Percentiles rank a stretch among this genome's conserved stretches.
phyloP scores from a whole-genome alignment of 2,329 filamentous ascomycete genomes.

The Cladophialophora psammophila region DNA sequence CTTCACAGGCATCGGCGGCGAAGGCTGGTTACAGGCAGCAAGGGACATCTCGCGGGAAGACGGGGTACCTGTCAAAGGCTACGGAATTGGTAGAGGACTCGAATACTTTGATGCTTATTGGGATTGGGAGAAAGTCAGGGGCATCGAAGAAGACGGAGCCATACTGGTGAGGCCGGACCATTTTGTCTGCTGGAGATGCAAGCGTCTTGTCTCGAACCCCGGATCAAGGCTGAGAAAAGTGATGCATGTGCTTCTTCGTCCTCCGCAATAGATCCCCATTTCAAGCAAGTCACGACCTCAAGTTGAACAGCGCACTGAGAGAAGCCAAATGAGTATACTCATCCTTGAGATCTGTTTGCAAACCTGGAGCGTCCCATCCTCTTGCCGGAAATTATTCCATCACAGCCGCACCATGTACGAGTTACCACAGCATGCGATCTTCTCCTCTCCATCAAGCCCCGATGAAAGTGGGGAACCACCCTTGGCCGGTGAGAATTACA shows the following conservation, averaged over 20 bases:
- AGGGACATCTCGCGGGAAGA: constrained; percentile 47
- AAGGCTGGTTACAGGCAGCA: constrained; percentile 61
- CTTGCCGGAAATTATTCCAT: too few species aligned
- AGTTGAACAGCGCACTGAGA: too few species aligned
- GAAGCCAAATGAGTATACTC: too few species aligned
- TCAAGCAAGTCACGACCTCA: too few species aligned
- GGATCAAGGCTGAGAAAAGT: neutral
- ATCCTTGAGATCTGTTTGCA: too few species aligned
- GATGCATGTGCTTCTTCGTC: neutral
- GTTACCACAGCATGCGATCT: too few species aligned
- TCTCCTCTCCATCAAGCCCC: too few species aligned
- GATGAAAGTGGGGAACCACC: too few species aligned
- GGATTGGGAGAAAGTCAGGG: constrained; percentile 63
- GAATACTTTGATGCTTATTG: constrained; percentile 69
- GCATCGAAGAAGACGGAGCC: constrained; percentile 64
- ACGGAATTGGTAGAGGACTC: constrained; percentile 63
- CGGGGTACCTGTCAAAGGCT: constrained; percentile 56
- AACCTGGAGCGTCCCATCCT: too few species aligned
- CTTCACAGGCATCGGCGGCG: constrained; percentile 63
- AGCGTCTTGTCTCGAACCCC: neutral
- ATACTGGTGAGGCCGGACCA: constrained; percentile 66
- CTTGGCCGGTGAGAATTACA: too few species aligned
- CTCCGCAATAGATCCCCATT: neutral
- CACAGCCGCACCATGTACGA: too few species aligned
- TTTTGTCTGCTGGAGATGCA: constrained; percentile 62